A percentile compares a stretch with the other conserved stretches of the same genome.
Evolutionary conservation across 2,329 filamentous ascomycete species (phyloP).

Genomic region (Ceratocystis cubensis): DNA sequence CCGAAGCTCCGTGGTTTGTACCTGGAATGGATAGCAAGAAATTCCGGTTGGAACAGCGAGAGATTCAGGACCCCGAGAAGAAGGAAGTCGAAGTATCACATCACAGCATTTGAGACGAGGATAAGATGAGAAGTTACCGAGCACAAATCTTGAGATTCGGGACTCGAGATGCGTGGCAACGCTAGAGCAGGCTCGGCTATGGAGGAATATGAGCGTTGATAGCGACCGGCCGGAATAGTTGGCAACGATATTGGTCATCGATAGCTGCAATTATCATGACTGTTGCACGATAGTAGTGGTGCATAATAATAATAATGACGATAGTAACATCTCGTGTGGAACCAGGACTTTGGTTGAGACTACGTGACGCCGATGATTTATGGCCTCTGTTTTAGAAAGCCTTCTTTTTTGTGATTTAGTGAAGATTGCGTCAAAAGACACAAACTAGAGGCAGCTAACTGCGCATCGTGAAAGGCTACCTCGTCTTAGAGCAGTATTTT

Average conservation of each 20-base stretch:
- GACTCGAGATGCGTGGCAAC: not conserved
- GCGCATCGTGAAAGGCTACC: no score
- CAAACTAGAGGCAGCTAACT: no score
- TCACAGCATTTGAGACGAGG: not conserved
- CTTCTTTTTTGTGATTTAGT: no score
- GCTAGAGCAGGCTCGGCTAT: not conserved
- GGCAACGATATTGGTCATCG: not conserved
- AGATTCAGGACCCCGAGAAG: constrained; percentile 47
- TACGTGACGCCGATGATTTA: not conserved
- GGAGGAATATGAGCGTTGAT: not conserved
- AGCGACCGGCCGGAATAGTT: not conserved
- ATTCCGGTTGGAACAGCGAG: constrained; percentile 38
- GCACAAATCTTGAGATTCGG: not conserved
- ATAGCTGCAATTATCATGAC: not conserved
- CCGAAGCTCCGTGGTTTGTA: constrained; percentile 52
- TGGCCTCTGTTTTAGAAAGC: no score
- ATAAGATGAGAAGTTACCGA: not conserved
- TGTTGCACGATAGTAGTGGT: not conserved
- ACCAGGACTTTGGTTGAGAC: not conserved
- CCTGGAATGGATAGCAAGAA: constrained; percentile 39
- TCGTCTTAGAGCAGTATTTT: no score
- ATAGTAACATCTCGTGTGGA: not conserved
- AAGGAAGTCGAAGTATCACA: constrained; percentile 19
- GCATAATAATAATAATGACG: constrained; percentile 6
- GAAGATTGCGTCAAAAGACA: no score